phyloP scores from a whole-genome alignment of 1,284 basidiomycete genomes.

The Apiotrichum veenhuisii region DNA sequence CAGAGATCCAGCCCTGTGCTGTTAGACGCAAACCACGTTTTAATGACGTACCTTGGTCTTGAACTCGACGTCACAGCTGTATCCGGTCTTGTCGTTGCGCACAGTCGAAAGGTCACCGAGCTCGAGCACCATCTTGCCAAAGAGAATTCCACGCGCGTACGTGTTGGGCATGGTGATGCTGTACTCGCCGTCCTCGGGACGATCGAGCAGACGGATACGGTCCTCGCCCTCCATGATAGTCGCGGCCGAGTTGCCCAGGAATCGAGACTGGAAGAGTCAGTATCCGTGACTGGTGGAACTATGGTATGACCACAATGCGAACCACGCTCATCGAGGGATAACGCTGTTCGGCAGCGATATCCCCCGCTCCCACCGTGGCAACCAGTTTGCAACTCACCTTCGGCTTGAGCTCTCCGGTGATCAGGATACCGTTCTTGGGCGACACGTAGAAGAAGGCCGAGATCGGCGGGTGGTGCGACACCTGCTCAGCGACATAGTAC shows the following conservation, averaged over 20 bases:
- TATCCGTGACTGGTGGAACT: neutral
- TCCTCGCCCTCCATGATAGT: conserved; percentile 97
- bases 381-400: conserved; percentile 53
- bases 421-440: conserved; percentile 71
- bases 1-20: conserved; percentile 86
- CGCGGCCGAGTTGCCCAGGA: conserved; percentile 92
- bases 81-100: conserved; percentile 70
- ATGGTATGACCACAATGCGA: too few relatives aligned
- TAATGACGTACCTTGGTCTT: conserved; percentile 72
- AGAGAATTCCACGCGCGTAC: conserved; percentile 93
- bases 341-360: neutral
- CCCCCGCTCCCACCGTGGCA: neutral
- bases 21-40: neutral
- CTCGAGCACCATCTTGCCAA: conserved; percentile 97
- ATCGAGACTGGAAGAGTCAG: conserved; percentile 61
- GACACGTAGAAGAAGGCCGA: conserved; percentile 97
- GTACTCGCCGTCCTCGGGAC: conserved; percentile 71
- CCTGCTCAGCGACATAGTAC: conserved; percentile 97
- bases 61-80: conserved; percentile 86
- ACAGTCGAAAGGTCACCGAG: conserved; percentile 88
- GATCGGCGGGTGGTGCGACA: conserved; percentile 61
- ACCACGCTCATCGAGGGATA: too few relatives aligned
- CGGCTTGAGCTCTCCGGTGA: conserved; percentile 90
- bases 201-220: conserved; percentile 71
- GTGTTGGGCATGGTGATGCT: conserved; percentile 80